These are phyloP conservation scores for Fusarium dlaminii DNA, from an alignment of 2,329 filamentous ascomycete species.

Conservation along the genomic window DNA sequence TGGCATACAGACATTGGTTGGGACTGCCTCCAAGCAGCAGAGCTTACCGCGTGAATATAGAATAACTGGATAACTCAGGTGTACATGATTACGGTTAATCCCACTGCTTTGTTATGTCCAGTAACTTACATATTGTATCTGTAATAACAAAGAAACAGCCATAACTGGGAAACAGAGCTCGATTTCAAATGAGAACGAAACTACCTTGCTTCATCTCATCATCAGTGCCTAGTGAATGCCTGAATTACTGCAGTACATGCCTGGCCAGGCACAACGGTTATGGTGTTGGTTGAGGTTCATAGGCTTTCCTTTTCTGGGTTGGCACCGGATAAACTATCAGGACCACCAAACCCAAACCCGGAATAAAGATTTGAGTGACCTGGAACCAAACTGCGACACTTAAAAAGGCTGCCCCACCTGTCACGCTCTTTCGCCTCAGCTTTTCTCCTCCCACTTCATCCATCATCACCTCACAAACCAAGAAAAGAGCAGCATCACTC, in stretches of 20 bases:
- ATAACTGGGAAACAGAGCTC: neutral
- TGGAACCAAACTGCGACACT: slow-evolving; percentile 17
- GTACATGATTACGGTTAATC: neutral
- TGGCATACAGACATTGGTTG: neutral
- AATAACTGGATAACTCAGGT: neutral
- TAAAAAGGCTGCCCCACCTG: slow-evolving; percentile 37
- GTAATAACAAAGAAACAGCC: neutral
- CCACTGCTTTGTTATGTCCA: neutral
- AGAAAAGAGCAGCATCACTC: slow-evolving; percentile 13
- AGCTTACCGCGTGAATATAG: neutral
- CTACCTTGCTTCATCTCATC: neutral
- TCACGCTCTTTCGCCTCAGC: slow-evolving; percentile 19
- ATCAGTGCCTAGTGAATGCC: neutral
- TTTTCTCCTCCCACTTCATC: slow-evolving; percentile 25
- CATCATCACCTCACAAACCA: slow-evolving; percentile 33
- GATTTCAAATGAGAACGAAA: neutral
- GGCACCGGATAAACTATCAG: slow-evolving; percentile 24
- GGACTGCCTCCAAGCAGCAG: neutral
- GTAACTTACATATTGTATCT: neutral
- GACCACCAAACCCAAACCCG: neutral
- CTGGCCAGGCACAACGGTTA: neutral
- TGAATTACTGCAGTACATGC: neutral
- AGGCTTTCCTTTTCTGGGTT: slow-evolving; percentile 2
- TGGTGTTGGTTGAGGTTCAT: neutral
- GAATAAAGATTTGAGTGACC: neutral